Evolutionary conservation across 2,329 filamentous ascomycete species (phyloP).

Genomic region (Cladorrhinum sp.): DNA sequence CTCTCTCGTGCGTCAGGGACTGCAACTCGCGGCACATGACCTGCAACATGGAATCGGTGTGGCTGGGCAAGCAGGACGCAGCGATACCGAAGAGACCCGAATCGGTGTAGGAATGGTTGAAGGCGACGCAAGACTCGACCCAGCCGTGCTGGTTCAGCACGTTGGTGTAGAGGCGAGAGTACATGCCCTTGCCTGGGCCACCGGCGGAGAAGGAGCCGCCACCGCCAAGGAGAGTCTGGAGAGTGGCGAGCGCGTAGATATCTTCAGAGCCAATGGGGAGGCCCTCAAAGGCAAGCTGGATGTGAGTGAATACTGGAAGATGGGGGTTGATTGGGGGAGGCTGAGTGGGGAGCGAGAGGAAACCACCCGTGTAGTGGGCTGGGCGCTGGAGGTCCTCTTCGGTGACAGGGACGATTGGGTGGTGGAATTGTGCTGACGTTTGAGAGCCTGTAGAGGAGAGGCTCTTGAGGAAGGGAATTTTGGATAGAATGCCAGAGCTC

Average conservation of each 20-base stretch:
- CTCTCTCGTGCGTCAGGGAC: constrained; percentile 70
- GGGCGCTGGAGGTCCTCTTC: constrained; percentile 58
- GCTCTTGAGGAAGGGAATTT: constrained; percentile 78
- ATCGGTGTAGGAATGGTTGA: constrained; percentile 97
- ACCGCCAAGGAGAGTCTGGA: constrained; percentile 93
- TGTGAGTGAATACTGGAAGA: constrained; percentile 79
- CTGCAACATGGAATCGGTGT: constrained; percentile 81
- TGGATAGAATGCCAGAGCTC: constrained; percentile 70
- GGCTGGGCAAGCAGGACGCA: constrained; percentile 75
- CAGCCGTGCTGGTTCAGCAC: constrained; percentile 96
- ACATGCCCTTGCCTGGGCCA: constrained; percentile 98
- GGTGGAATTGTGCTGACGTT: constrained; percentile 54
- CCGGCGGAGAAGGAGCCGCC: constrained; percentile 96
- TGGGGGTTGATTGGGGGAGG: constrained; percentile 75
- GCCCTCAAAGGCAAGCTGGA: constrained; percentile 94
- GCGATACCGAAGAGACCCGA: constrained; percentile 93
- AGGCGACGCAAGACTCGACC: constrained; percentile 93
- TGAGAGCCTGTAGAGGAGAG: constrained; percentile 71
- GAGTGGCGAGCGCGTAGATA: constrained; percentile 92
- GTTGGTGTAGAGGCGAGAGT: constrained; percentile 94
- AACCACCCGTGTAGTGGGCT: constrained; percentile 89
- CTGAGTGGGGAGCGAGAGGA: constrained; percentile 78
- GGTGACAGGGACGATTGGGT: constrained; percentile 42
- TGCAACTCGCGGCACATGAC: constrained; percentile 91
- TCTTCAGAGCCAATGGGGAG: constrained; percentile 86